phyloP scores from a whole-genome alignment of 768 basidiomycete genomes.

The Kwoniella dendrophila region DNA sequence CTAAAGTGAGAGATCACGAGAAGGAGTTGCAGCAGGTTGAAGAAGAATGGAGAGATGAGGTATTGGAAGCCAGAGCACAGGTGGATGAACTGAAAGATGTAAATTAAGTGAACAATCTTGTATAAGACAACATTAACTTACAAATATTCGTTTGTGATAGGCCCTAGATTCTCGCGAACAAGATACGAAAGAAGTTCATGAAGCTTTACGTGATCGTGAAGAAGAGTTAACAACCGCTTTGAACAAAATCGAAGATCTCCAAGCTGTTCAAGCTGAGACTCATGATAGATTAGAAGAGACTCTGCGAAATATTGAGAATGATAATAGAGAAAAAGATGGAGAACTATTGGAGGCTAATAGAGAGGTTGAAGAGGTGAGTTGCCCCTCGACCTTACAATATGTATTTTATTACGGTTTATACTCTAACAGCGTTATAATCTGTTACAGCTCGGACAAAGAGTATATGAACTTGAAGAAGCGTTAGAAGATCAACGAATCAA shows the following conservation, averaged over 20 bases:
- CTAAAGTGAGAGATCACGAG: conserved; percentile 55
- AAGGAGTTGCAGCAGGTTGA: conserved; percentile 62
- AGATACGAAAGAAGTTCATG: conserved; percentile 39
- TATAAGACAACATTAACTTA: neutral
- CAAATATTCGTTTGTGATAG: conserved; percentile 4
- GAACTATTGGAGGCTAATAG: conserved; percentile 73
- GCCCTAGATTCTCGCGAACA: conserved; percentile 36
- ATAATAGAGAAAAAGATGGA: conserved; percentile 75
- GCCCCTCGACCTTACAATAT: neutral
- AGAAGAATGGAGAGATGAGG: conserved; percentile 83
- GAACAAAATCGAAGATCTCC: conserved; percentile 72
- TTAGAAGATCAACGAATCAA: conserved; percentile 61
- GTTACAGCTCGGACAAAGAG: conserved; percentile 63
- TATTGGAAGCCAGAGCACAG: conserved; percentile 75
- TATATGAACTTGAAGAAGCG: conserved; percentile 85
- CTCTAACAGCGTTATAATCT: neutral
- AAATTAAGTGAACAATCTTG: conserved; percentile 3
- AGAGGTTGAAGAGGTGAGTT: conserved; percentile 71
- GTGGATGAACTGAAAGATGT: conserved; percentile 66
- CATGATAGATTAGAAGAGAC: conserved; percentile 49
- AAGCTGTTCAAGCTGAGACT: conserved; percentile 58
- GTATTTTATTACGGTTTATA: neutral
- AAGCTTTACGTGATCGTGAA: conserved; percentile 66
- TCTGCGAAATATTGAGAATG: conserved; percentile 67
- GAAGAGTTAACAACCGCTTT: conserved; percentile 74